Conservation (phyloP, 2,329 filamentous ascomycete genomes). For the Pezicula radicicola region DNA sequence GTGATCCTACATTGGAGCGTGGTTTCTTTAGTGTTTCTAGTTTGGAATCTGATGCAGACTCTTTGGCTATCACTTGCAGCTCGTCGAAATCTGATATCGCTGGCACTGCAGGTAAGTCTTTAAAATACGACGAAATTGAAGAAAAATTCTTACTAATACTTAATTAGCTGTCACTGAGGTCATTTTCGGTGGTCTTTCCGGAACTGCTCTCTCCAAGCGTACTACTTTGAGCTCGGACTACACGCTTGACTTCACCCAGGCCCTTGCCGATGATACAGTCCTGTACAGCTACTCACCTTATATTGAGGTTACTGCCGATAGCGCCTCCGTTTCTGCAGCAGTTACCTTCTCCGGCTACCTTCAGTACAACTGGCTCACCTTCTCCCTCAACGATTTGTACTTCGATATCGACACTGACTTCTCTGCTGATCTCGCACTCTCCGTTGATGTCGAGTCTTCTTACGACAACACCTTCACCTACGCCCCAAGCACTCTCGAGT, state of each 20-base stretch:
- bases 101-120: constrained; percentile 31
- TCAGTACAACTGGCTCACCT: constrained; percentile 35
- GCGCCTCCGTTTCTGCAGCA: constrained; percentile 31
- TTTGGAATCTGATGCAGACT: constrained; percentile 24
- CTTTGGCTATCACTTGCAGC: constrained; percentile 29
- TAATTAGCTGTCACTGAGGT: constrained; percentile 18
- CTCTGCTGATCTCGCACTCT: constrained; percentile 33
- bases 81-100: constrained; percentile 30
- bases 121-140: neutral
- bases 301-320: constrained; percentile 32
- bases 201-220: constrained; percentile 19
- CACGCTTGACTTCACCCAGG: constrained; percentile 18
- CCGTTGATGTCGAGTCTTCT: constrained; percentile 30
- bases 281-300: constrained; percentile 28
- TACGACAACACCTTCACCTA: constrained; percentile 33
- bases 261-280: constrained; percentile 22
- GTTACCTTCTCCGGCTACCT: constrained; percentile 40
- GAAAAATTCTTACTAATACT: constrained; percentile 1
- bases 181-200: constrained; percentile 23
- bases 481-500: constrained; percentile 33
- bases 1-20: constrained; percentile 36
- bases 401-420: constrained; percentile 40
- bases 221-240: constrained; percentile 22
- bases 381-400: constrained; percentile 33
- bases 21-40: constrained; percentile 34